Conservation (phyloP, 352 stramenopile genomes). For the Pythium oligandrum region DNA sequence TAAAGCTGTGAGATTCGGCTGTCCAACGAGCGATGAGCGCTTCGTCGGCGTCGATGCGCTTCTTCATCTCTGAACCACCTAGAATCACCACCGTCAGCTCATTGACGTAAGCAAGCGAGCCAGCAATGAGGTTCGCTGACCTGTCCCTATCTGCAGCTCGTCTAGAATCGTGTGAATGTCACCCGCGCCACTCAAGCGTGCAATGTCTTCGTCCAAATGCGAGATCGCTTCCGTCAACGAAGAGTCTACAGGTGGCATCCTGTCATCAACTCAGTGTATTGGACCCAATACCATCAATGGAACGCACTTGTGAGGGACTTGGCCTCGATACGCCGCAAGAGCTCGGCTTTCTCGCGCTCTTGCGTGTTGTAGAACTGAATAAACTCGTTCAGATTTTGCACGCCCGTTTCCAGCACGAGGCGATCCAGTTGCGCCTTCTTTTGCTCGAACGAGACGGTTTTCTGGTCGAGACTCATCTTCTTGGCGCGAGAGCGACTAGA, state of each 20-base stretch:
- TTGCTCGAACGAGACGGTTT: constrained; percentile 63
- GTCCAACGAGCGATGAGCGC: constrained; percentile 43
- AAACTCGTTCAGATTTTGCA: constrained; percentile 56
- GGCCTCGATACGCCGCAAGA: constrained; percentile 47
- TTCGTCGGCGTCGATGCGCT: constrained; percentile 41
- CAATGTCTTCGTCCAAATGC: constrained; percentile 54
- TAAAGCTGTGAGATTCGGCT: constrained; percentile 38
- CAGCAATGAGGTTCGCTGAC: not conserved
- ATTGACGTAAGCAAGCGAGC: too few relatives aligned
- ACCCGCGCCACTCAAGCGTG: constrained; percentile 36
- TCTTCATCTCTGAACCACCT: constrained; percentile 35
- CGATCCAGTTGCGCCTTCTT: constrained; percentile 61
- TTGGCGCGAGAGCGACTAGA: constrained; percentile 23
- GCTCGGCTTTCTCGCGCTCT: constrained; percentile 40
- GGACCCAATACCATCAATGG: not conserved
- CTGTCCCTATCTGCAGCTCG: constrained; percentile 39
- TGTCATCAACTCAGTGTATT: not conserved
- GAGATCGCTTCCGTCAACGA: constrained; percentile 38
- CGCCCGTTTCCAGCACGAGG: constrained; percentile 42
- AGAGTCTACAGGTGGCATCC: constrained; percentile 25
- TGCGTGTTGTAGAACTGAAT: constrained; percentile 60
- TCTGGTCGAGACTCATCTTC: constrained; percentile 53
- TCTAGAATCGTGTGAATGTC: constrained; percentile 31
- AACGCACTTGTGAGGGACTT: constrained; percentile 43
- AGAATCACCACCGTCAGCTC: not conserved